Evolutionary conservation across 78 protist species (phyloP).

Genomic region (Dictyostelium brefeldianum): DNA sequence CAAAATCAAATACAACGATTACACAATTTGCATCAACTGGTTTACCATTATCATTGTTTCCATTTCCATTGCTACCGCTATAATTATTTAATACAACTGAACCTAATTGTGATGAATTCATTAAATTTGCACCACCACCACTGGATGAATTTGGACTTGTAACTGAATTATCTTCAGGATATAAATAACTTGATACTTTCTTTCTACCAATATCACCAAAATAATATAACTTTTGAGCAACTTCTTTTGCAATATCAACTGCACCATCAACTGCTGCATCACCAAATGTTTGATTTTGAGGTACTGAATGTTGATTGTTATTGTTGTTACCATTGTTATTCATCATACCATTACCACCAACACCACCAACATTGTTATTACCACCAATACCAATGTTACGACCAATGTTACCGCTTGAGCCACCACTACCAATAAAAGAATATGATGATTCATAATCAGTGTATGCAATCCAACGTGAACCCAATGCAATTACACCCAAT

Average conservation of each 20-base stretch:
- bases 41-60: neutral
- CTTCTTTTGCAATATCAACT: slow-evolving; percentile 65
- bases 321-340: neutral
- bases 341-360: neutral
- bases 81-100: too few species aligned
- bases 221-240: slow-evolving; percentile 57
- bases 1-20: slow-evolving; percentile 47
- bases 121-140: too few species aligned
- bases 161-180: slow-evolving; percentile 33
- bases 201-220: slow-evolving; percentile 70
- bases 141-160: neutral
- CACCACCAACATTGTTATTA: neutral
- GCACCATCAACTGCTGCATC: slow-evolving; percentile 80
- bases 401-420: neutral
- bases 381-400: neutral
- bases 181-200: slow-evolving; percentile 60
- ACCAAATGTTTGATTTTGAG: slow-evolving; percentile 52
- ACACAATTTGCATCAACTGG: slow-evolving; percentile 27
- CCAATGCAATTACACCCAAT: slow-evolving; percentile 54
- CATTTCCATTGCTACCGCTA: neutral
- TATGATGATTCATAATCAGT: slow-evolving; percentile 31
- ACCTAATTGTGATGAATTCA: neutral
- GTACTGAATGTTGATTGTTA: neutral
- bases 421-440: neutral
- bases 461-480: slow-evolving; percentile 74